Evolutionary conservation across 1,284 basidiomycete genomes (phyloP).

Genomic region (Ceratobasidium sp.): DNA sequence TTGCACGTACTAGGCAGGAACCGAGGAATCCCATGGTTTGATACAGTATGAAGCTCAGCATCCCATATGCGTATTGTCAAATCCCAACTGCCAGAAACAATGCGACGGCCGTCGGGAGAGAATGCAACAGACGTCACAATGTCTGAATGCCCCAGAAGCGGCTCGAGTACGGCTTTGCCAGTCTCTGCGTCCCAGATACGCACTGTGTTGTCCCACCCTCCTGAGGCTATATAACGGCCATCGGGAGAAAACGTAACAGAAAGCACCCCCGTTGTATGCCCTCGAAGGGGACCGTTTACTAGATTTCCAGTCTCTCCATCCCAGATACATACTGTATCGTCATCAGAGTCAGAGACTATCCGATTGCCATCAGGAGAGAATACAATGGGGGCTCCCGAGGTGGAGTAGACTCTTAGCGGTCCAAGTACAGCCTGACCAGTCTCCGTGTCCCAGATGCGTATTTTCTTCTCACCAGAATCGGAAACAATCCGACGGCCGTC

Average conservation of each 20-base stretch:
- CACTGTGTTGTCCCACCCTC: too few relatives aligned
- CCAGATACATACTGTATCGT: not conserved
- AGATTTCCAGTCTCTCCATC: not conserved
- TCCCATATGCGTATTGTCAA: not conserved
- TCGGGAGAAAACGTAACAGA: not conserved
- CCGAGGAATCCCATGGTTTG: too few relatives aligned
- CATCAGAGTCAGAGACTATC: not conserved
- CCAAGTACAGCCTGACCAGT: not conserved
- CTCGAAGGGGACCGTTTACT: not conserved
- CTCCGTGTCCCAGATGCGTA: not conserved
- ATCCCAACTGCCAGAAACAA: not conserved
- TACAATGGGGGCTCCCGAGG: not conserved
- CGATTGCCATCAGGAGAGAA: not conserved
- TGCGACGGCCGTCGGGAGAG: not conserved
- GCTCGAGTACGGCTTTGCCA: too few relatives aligned
- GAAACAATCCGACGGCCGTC: not conserved
- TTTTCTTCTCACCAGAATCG: not conserved
- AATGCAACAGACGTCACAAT: not conserved
- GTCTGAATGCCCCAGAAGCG: not conserved
- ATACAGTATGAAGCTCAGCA: not conserved
- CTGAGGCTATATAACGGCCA: too few relatives aligned
- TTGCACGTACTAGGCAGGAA: too few relatives aligned
- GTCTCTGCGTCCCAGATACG: too few relatives aligned
- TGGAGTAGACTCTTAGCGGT: not conserved
- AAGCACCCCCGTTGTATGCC: not conserved